These are phyloP conservation scores for Verticillium zaregamsianum DNA, from an alignment of 2,329 filamentous ascomycete genomes.

Conservation along the genomic window DNA sequence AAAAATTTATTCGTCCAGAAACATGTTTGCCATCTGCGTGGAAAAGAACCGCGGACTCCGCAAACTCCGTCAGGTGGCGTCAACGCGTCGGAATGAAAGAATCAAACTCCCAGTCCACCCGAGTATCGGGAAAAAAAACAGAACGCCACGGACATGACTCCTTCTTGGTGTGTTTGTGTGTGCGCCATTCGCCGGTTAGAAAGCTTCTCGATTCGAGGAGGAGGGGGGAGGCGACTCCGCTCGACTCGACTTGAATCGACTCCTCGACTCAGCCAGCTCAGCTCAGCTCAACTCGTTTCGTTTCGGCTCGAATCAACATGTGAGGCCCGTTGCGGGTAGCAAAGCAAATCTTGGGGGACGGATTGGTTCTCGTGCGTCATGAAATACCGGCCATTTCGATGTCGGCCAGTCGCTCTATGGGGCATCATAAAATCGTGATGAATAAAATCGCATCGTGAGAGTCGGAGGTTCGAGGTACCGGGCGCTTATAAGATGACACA, in stretches of 20 bases:
- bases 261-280: neutral
- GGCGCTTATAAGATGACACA: constrained; percentile 13
- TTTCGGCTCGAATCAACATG: neutral
- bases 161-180: constrained; percentile 3
- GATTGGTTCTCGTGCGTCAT: constrained; percentile 6
- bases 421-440: constrained; percentile 15
- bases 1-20: neutral
- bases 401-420: constrained; percentile 12
- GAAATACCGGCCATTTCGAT: constrained; percentile 9
- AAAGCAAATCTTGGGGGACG: neutral
- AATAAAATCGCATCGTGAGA: constrained; percentile 10
- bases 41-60: neutral
- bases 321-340: neutral
- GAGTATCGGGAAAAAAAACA: neutral
- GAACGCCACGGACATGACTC: constrained; percentile 2
- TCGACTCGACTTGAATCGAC: neutral
- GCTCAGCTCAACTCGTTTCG: neutral
- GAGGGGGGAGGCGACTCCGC: neutral
- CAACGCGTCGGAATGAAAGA: neutral
- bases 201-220: neutral
- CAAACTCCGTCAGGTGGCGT: neutral
- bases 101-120: neutral
- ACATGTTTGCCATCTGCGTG: neutral
- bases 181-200: constrained; percentile 13
- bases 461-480: constrained; percentile 6